These are phyloP conservation scores for Dipteronia dyeriana DNA, from an alignment of 345 rosid species.

Conservation along the genomic window DNA sequence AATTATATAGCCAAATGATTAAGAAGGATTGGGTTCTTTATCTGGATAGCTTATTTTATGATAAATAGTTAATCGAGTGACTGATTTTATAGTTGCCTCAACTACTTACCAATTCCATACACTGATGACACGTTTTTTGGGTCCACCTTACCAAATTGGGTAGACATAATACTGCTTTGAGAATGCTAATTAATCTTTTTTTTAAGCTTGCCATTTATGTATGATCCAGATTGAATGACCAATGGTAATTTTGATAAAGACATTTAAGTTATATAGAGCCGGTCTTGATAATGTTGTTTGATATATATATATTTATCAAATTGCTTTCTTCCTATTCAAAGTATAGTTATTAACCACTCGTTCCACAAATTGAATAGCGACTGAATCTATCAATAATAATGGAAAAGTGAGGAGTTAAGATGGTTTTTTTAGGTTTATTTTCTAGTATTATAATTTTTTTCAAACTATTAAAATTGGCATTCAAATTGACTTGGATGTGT, in stretches of 20 bases:
- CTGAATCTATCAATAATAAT: neutral
- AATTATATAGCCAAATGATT: no score
- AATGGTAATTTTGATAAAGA: neutral
- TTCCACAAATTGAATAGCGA: neutral
- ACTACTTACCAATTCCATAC: neutral
- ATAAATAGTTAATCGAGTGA: no score
- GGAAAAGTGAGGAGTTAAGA: no score
- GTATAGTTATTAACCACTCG: neutral
- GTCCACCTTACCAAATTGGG: constrained; percentile 4
- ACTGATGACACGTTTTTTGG: neutral
- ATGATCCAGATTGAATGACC: neutral
- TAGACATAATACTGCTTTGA: neutral
- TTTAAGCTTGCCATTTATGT: neutral
- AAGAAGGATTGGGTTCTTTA: no score
- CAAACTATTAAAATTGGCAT: no score
- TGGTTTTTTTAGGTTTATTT: no score
- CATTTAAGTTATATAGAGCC: neutral
- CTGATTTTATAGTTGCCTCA: constrained; percentile 1
- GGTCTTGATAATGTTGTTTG: neutral
- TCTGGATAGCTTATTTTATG: no score
- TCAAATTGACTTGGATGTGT: no score
- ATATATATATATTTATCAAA: no score
- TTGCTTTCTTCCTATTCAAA: no score
- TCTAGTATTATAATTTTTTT: no score
- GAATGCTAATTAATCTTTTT: neutral